phyloP scores from a whole-genome alignment of 257 asterid species.

The Nicotiana otophora region DNA sequence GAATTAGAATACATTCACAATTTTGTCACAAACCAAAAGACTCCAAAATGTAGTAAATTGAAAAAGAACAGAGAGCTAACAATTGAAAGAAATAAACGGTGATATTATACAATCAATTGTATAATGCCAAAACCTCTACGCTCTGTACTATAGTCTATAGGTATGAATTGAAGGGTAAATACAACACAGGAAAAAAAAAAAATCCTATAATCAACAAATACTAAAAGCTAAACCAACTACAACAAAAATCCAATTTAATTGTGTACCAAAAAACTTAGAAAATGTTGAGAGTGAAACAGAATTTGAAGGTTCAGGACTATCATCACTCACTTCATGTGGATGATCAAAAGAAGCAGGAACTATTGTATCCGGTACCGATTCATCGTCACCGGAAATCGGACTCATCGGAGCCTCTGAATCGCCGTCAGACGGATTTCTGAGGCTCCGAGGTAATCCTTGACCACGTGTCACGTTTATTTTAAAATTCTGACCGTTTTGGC shows the following conservation, averaged over 20 bases:
- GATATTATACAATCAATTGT: not conserved
- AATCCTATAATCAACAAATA: not conserved
- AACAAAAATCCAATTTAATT: slow-evolving; percentile 20
- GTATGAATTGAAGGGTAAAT: not conserved
- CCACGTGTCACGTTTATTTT: slow-evolving; percentile 59
- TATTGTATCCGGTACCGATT: slow-evolving; percentile 62
- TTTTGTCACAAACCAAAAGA: not conserved
- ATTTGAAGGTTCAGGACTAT: slow-evolving; percentile 33
- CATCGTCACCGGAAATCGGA: slow-evolving; percentile 50
- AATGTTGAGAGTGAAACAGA: slow-evolving; percentile 20
- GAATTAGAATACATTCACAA: not conserved
- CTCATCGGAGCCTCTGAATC: slow-evolving; percentile 44
- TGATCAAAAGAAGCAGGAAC: slow-evolving; percentile 66
- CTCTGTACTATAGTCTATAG: not conserved
- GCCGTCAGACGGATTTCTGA: slow-evolving; percentile 25
- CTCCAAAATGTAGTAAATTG: not conserved
- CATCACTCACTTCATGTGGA: slow-evolving; percentile 48
- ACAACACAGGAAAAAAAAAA: not conserved
- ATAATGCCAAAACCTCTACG: not conserved
- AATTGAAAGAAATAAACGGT: not conserved
- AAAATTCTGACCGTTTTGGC: slow-evolving; percentile 55
- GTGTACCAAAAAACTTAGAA: slow-evolving; percentile 26
- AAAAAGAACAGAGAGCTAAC: not conserved
- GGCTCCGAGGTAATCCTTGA: slow-evolving; percentile 58
- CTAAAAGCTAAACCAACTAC: slow-evolving; percentile 24